Conservation (phyloP, 768 basidiomycete species). For the Kondoa subrosea region DNA sequence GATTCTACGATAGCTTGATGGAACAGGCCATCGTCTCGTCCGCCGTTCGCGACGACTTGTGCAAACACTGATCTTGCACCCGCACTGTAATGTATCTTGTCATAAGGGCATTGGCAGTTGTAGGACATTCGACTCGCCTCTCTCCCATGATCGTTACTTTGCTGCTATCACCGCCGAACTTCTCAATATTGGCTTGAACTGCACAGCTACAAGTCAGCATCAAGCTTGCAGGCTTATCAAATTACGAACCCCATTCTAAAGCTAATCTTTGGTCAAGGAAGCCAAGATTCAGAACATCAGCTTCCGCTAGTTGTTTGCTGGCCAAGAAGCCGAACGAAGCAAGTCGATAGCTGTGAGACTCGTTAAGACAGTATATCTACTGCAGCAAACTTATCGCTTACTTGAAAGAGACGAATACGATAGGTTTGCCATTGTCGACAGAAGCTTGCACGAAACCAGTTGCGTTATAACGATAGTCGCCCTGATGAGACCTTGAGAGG, state of each 20-base stretch:
- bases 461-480: not conserved
- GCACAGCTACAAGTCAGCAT: too few species aligned
- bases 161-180: slow-evolving; percentile 48
- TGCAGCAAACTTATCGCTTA: too few species aligned
- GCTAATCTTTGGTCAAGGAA: slow-evolving; percentile 46
- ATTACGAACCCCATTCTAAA: slow-evolving; percentile 44
- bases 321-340: slow-evolving; percentile 43
- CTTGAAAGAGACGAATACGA: slow-evolving; percentile 18
- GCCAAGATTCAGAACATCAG: slow-evolving; percentile 45
- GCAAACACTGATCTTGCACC: slow-evolving; percentile 14
- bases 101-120: too few species aligned
- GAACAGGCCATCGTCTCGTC: slow-evolving; percentile 14
- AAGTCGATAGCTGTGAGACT: slow-evolving; percentile 43
- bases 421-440: not conserved
- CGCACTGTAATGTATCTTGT: too few species aligned
- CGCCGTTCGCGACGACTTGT: slow-evolving; percentile 11
- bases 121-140: too few species aligned
- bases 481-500: too few species aligned
- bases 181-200: slow-evolving; percentile 49
- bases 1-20: slow-evolving; percentile 18
- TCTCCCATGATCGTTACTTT: slow-evolving; percentile 35
- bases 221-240: too few species aligned
- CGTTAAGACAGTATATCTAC: too few species aligned
- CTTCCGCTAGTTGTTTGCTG: not conserved
- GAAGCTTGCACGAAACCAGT: not conserved